Base-by-base conservation (phyloP, 176 grass and related monocot species). In the Panicum miliaceum region DNA sequence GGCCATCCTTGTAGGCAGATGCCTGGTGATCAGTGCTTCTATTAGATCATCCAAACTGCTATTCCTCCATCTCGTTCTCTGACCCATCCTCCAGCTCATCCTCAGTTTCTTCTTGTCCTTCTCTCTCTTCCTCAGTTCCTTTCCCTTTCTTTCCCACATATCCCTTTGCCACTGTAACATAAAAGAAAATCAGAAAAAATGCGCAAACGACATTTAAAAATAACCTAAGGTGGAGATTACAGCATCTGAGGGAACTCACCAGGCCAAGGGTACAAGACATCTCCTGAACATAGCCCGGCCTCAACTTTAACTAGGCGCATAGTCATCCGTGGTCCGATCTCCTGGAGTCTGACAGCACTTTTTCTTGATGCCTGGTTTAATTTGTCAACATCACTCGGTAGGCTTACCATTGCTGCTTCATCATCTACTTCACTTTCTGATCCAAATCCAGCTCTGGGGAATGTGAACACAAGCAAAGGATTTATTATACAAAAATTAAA, bases 381-480 rank as follows among this genome's bases (percentile, higher is more conserved):
- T 84, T 90, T 91, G 71, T 94, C 90, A 40, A 98, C 6, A 20
- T 98, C 92, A 80, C 71, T 95, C 6, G 85, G 72, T 57, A 98
- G 72, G 88, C 50, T 91, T 79, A 94, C 91, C 47, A 77, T 94
- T 68, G 92, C 90, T 52, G 89, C 80, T 91, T 98, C 95, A 83
- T 98, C 95, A 77, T 98, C 95, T 43, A 6, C 79, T 93, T 95
- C 95, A 84, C 91, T 95, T 88, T 98, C 95, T 68, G 95, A 98
- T 82, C 92, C 92, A 88, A 91, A 95, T 58, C 95, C 95, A 92
- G 85, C 87, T 88, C 95, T 95, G 68, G 75, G 43, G 76, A 40
- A 38, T 19, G 27, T 26, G 67, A 68, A 70, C 46, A 65, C 5
- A 64, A 42, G 73, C 3, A 75, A 64, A 48, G 10, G 12, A 3